Evolutionary conservation across 139 green algal genomes (phyloP).

Genomic region (Mychonastes homosphaera): DNA sequence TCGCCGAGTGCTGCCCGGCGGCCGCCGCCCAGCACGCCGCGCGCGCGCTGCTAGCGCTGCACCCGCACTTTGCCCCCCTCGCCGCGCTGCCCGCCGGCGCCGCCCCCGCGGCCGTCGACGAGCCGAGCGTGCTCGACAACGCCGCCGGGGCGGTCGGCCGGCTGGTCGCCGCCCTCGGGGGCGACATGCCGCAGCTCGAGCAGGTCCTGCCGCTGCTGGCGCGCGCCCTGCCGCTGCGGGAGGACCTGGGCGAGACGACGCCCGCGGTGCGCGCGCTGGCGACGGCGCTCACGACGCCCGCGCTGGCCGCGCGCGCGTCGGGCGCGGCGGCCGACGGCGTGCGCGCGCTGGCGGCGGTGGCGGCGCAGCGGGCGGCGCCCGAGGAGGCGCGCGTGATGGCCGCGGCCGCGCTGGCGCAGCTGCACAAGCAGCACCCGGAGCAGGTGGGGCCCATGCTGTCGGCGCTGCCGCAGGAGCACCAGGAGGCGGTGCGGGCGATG

Average conservation of each 20-base stretch:
- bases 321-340: neutral
- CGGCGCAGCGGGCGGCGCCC: constrained; percentile 19
- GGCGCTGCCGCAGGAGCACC: constrained; percentile 25
- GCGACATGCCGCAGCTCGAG: constrained; percentile 24
- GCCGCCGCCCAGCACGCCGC: constrained; percentile 2
- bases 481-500: constrained; percentile 19
- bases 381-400: neutral
- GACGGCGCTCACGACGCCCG: neutral
- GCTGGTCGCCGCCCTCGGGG: constrained; percentile 28
- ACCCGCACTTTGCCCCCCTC: constrained; percentile 45
- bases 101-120: constrained; percentile 46
- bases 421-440: constrained; percentile 16
- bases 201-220: constrained; percentile 52
- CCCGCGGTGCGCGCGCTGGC: constrained; percentile 20
- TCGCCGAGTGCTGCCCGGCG: constrained; percentile 31
- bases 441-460: constrained; percentile 22
- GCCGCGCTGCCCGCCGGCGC: constrained; percentile 42
- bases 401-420: constrained; percentile 15
- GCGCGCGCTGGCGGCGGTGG: constrained; percentile 20
- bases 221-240: constrained; percentile 38
- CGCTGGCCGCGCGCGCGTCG: neutral
- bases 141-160: constrained; percentile 51
- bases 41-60: constrained; percentile 47
- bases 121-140: constrained; percentile 53
- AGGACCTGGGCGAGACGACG: constrained; percentile 31